phyloP scores from a whole-genome alignment of 2,329 filamentous ascomycete genomes.

The Tolypocladium album region DNA sequence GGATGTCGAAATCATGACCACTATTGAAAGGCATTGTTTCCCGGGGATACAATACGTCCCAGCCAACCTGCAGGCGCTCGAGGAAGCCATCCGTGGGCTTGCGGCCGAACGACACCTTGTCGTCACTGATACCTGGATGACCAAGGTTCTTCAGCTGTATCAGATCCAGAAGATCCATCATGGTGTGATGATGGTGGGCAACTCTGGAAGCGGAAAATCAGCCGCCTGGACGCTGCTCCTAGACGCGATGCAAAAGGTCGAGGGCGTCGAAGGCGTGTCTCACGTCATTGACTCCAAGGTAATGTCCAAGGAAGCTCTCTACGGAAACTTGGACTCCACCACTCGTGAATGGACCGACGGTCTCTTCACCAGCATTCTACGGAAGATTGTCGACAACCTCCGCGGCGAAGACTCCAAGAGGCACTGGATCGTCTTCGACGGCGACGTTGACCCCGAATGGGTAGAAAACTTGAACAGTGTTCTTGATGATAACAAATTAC shows the following conservation, averaged over 20 bases:
- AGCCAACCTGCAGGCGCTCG: constrained; percentile 70
- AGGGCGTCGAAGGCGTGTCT: constrained; percentile 85
- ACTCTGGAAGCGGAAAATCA: constrained; percentile 95
- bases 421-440: constrained; percentile 99
- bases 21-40: constrained; percentile 78
- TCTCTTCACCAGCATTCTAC: constrained; percentile 91
- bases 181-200: constrained; percentile 99
- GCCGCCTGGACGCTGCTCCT: constrained; percentile 88
- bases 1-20: constrained; percentile 80
- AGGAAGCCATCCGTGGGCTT: constrained; percentile 70
- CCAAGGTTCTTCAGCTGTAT: constrained; percentile 91
- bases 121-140: constrained; percentile 92
- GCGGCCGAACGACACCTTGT: constrained; percentile 80
- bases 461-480: constrained; percentile 99
- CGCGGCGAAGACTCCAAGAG: constrained; percentile 93
- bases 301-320: constrained; percentile 98
- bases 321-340: constrained; percentile 90
- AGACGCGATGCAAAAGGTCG: constrained; percentile 81
- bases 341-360: constrained; percentile 99
- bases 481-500: constrained; percentile 94
- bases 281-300: constrained; percentile 99
- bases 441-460: constrained; percentile 98
- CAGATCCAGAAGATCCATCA: constrained; percentile 98
- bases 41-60: constrained; percentile 88
- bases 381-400: constrained; percentile 97